A percentile compares a stretch with the other conserved stretches of the same genome.
Evolutionary conservation across 495 filamentous ascomycete genomes (phyloP).

Genomic region (Penicillium daleae): DNA sequence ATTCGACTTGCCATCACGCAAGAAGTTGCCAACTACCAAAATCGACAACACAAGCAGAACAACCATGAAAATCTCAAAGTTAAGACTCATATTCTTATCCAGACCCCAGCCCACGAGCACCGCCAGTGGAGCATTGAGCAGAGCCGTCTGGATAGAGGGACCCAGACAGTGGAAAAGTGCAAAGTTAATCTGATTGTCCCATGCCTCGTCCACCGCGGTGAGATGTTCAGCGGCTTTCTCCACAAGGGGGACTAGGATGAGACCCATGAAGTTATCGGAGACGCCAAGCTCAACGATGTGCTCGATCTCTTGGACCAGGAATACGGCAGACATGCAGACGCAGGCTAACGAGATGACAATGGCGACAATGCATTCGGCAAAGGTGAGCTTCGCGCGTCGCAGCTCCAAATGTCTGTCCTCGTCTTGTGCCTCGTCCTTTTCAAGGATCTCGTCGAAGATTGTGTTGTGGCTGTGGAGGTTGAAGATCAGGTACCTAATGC

Average conservation of each 20-base stretch:
- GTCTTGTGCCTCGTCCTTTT: conserved; percentile 71
- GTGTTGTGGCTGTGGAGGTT: conserved; percentile 82
- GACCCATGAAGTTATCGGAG: conserved; percentile 78
- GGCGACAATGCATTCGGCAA: conserved; percentile 73
- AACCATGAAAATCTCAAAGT: conserved; percentile 91
- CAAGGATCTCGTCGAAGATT: conserved; percentile 73
- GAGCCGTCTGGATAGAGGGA: conserved; percentile 84
- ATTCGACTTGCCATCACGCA: conserved; percentile 78
- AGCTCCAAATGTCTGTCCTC: conserved; percentile 68
- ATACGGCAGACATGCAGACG: conserved; percentile 80
- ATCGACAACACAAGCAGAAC: conserved; percentile 84
- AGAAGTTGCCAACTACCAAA: conserved; percentile 80
- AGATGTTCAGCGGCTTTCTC: conserved; percentile 93
- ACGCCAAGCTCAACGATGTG: conserved; percentile 70
- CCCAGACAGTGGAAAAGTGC: conserved; percentile 89
- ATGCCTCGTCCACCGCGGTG: conserved; percentile 89
- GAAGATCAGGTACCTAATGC: conserved; percentile 71
- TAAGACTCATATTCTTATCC: conserved; percentile 69
- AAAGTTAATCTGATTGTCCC: conserved; percentile 72
- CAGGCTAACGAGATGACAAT: conserved; percentile 68
- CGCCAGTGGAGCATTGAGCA: conserved; percentile 84
- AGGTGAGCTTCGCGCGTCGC: conserved; percentile 71
- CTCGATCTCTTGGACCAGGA: conserved; percentile 80
- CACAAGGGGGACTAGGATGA: conserved; percentile 76
- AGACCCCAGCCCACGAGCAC: conserved; percentile 87